These are phyloP conservation scores for Aspergillaceae sp. DNA, from an alignment of 2,329 filamentous ascomycete species.

Conservation along the genomic window DNA sequence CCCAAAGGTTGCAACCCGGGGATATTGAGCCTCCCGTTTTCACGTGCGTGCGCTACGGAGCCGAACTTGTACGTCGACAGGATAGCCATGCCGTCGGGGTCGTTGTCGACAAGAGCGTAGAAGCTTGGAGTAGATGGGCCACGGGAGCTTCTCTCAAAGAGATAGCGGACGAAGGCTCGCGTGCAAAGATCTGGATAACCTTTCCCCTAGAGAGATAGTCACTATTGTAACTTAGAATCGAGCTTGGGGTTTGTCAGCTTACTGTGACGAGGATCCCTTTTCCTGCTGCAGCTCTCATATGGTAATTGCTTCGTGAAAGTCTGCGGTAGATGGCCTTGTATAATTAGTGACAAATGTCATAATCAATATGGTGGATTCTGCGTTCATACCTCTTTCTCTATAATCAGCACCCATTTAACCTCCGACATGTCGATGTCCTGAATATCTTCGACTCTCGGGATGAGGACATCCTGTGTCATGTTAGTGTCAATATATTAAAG, in stretches of 20 bases:
- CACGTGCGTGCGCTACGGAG: conserved; percentile 47
- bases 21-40: conserved; percentile 40
- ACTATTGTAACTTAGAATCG: neutral
- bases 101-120: conserved; percentile 50
- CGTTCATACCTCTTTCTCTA: conserved; percentile 54
- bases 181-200: conserved; percentile 56
- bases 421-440: conserved; percentile 37
- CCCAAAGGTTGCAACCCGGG: conserved; percentile 51
- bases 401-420: conserved; percentile 51
- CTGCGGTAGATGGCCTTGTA: conserved; percentile 52
- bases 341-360: neutral
- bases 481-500: neutral
- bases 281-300: conserved; percentile 32
- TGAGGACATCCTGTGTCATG: conserved; percentile 39
- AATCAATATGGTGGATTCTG: too few species aligned
- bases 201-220: conserved; percentile 42
- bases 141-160: conserved; percentile 28
- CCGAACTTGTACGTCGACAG: conserved; percentile 56
- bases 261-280: conserved; percentile 51
- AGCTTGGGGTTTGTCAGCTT: conserved; percentile 9
- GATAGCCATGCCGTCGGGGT: conserved; percentile 56
- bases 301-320: conserved; percentile 42
- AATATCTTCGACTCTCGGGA: conserved; percentile 42
- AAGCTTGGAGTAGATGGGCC: conserved; percentile 32
- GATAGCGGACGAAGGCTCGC: conserved; percentile 43